phyloP scores from a whole-genome alignment of 176 grass and related monocot species.

The Ensete glaucum region DNA sequence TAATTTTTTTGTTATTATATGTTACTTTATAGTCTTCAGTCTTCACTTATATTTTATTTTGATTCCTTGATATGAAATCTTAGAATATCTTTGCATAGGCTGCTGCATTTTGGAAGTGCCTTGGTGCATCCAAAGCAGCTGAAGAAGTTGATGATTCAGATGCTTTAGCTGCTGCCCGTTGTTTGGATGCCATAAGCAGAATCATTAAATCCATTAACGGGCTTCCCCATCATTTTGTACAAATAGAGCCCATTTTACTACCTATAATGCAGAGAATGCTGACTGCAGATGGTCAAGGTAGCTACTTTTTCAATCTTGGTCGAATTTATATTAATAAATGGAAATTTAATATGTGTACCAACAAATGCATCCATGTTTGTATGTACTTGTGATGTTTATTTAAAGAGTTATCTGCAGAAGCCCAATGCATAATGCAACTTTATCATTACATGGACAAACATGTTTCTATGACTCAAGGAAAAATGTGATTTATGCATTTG shows the following conservation, averaged over 20 bases:
- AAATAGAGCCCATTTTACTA: constrained; percentile 66
- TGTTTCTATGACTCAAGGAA: too few relatives aligned
- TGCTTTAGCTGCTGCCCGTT: constrained; percentile 83
- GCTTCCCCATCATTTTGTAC: constrained; percentile 64
- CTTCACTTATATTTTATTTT: neutral
- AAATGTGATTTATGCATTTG: too few relatives aligned
- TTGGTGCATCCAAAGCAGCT: constrained; percentile 62
- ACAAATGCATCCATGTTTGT: neutral
- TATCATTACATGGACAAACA: too few relatives aligned
- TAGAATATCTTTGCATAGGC: constrained; percentile 32
- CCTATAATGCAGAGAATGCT: constrained; percentile 86
- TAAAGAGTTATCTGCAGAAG: too few relatives aligned
- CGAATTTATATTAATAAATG: neutral
- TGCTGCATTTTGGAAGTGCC: constrained; percentile 81
- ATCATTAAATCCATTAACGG: constrained; percentile 81
- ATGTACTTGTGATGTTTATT: too few relatives aligned
- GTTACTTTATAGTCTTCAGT: neutral
- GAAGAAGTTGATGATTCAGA: constrained; percentile 79
- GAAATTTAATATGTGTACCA: neutral
- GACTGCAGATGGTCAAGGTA: constrained; percentile 91
- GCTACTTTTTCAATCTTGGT: too few relatives aligned
- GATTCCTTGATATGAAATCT: constrained; percentile 5
- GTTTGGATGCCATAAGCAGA: constrained; percentile 79
- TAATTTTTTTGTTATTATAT: constrained; percentile 1
- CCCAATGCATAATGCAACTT: too few relatives aligned